Percentiles rank a stretch among this genome's conserved stretches.
Conservation (phyloP, 2,329 filamentous ascomycete species). For the Epichloe brachyelytri region DNA sequence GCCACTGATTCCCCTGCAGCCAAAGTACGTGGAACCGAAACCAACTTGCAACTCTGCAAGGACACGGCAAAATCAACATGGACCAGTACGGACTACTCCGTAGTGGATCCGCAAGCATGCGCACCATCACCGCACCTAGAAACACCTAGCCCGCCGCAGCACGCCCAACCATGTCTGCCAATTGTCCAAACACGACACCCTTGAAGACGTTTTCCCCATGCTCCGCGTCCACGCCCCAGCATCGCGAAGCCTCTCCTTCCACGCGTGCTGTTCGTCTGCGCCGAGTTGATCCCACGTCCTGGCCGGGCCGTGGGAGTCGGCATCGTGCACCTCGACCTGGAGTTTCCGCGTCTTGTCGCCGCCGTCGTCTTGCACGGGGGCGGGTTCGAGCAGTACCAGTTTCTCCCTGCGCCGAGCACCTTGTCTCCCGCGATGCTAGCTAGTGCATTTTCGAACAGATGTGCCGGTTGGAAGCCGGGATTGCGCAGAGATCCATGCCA, state of each 20-base stretch:
- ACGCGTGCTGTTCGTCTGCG: conserved; percentile 47
- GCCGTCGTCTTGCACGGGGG: neutral
- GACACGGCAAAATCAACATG: too few relatives aligned
- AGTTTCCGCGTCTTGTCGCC: conserved; percentile 16
- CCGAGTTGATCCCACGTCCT: conserved; percentile 61
- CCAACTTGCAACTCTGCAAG: too few relatives aligned
- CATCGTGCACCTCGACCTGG: conserved; percentile 32
- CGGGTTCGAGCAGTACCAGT: conserved; percentile 23
- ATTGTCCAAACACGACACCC: conserved; percentile 64
- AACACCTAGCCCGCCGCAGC: conserved; percentile 29
- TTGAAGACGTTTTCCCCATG: conserved; percentile 64
- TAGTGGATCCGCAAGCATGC: neutral
- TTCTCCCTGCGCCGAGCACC: conserved; percentile 22
- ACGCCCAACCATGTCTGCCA: conserved; percentile 48
- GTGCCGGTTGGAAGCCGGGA: conserved; percentile 13
- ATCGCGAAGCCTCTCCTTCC: conserved; percentile 55
- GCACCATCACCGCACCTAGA: conserved; percentile 10
- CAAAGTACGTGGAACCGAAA: too few relatives aligned
- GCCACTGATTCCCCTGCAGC: too few relatives aligned
- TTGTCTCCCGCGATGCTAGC: conserved; percentile 25
- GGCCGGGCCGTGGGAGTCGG: conserved; percentile 35
- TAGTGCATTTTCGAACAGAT: conserved; percentile 19
- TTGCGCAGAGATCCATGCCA: conserved; percentile 22
- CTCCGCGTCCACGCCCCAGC: conserved; percentile 69
- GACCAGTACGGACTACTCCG: too few relatives aligned